Conservation (phyloP, 805 yeast genomes). For the Metschnikowia arizonensis region DNA sequence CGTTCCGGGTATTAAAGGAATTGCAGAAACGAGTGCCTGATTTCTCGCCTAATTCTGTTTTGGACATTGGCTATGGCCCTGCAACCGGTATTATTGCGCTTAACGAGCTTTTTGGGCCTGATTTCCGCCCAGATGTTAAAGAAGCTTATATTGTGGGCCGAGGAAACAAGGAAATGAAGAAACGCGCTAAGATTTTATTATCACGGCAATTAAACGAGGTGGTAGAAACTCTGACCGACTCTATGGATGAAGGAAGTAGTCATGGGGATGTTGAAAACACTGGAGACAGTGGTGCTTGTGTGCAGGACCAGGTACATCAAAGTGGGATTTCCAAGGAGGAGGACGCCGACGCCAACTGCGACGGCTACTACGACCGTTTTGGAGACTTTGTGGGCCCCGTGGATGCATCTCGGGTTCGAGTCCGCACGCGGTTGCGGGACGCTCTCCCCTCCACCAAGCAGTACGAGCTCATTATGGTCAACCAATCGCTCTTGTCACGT, state of each 20-base stretch:
- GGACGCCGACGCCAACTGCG: conserved; percentile 3
- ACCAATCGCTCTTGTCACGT: conserved; percentile 67
- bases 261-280: too few relatives aligned
- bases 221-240: too few relatives aligned
- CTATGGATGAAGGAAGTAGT: too few relatives aligned
- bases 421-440: conserved; percentile 53
- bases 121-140: conserved; percentile 56
- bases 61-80: conserved; percentile 88
- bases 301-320: too few relatives aligned
- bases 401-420: conserved; percentile 50
- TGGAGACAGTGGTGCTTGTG: too few relatives aligned
- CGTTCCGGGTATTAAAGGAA: conserved; percentile 63
- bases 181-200: conserved; percentile 71
- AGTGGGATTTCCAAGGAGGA: too few relatives aligned
- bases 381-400: conserved; percentile 42
- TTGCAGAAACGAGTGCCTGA: conserved; percentile 51
- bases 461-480: conserved; percentile 80
- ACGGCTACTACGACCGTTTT: conserved; percentile 10
- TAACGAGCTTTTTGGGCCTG: conserved; percentile 72
- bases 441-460: conserved; percentile 47
- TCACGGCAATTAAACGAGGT: conserved; percentile 59
- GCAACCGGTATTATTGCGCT: conserved; percentile 87
- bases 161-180: conserved; percentile 57
- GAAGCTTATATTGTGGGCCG: conserved; percentile 71
- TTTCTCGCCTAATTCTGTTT: conserved; percentile 62